Evolutionary conservation across 805 yeast genomes (phyloP), one percentile per base, ranked within the genome.

Genomic region (Scheffersomyces stipitis): DNA sequence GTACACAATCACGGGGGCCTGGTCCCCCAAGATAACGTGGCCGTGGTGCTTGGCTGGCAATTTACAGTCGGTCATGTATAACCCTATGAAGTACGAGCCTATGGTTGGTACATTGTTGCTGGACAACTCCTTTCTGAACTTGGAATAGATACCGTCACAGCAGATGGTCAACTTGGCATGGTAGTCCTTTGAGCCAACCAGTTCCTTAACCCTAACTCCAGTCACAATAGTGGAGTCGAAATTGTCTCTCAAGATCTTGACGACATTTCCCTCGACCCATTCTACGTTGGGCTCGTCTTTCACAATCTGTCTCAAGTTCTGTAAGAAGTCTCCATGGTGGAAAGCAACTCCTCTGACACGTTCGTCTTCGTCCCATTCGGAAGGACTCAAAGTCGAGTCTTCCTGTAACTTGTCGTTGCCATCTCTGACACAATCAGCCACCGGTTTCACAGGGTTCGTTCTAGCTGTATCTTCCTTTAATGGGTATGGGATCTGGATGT

Each of bases 131-230:
- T 80, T 86, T 58, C 99, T 77, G 69, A 91, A 88, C 61, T 83
- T 89, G 40, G 97, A 90, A 56, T 87, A 88, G 39, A 91, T 90
- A 41, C 99, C 99, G 62, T 93, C 99, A 56, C 95, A 87, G 32
- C 85, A 77, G 20, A 89, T 71, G 5, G 91, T 84, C 39, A 89
- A 56, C 38, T 79, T 76, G 3, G 84, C 86, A 15, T 62, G 61
- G 65, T 73, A 80, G 5, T 69, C 38, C 13, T 32, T 32, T 14
- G 38, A 37, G 6, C 24, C 37, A 18, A 31, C 37, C 7, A 20
- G 61, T 37, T 67, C 62, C 41, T 71, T 79, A 13, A 79, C 86
- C 44, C 66, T 66, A n/a, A 90, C 89, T 17, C 98, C 98, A 17
- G 73, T 60, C n/a, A 89, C 86, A 18, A 72, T 77, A 17, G 42